Conservation (phyloP, 768 basidiomycete species). For the Coprinopsis cinerea region DNA sequence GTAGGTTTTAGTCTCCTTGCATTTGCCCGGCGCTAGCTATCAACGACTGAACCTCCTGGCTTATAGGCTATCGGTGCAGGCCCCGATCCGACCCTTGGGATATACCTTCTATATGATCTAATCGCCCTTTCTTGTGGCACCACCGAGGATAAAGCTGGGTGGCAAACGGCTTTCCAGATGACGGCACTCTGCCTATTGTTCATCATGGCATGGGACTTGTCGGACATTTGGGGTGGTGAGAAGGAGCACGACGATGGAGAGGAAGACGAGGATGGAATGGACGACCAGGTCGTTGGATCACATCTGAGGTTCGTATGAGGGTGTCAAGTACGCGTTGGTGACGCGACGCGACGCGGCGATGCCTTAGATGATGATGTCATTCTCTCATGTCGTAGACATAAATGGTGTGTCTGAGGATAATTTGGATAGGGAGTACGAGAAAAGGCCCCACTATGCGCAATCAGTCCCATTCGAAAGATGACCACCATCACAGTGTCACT, state of each 20-base stretch:
- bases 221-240: not conserved
- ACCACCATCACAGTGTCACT: not conserved
- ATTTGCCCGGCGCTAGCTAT: not conserved
- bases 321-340: too few relatives aligned
- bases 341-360: too few relatives aligned
- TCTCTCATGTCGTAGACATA: not conserved
- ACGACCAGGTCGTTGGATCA: not conserved
- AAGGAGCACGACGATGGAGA: not conserved
- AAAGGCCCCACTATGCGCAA: too few relatives aligned
- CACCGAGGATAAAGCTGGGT: not conserved
- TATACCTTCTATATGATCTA: conserved; percentile 10
- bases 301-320: not conserved
- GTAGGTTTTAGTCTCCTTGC: not conserved
- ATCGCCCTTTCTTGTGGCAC: conserved; percentile 2
- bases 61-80: conserved; percentile 8
- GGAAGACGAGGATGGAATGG: not conserved
- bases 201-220: conserved; percentile 10
- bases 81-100: conserved; percentile 4
- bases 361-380: not conserved
- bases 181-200: conserved; percentile 1
- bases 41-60: not conserved
- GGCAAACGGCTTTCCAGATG: conserved; percentile 7
- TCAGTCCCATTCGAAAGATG: too few relatives aligned
- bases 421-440: too few relatives aligned
- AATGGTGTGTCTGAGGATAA: too few relatives aligned